Evolutionary conservation across 768 basidiomycete species (phyloP).

Genomic region (Serendipita indica): DNA sequence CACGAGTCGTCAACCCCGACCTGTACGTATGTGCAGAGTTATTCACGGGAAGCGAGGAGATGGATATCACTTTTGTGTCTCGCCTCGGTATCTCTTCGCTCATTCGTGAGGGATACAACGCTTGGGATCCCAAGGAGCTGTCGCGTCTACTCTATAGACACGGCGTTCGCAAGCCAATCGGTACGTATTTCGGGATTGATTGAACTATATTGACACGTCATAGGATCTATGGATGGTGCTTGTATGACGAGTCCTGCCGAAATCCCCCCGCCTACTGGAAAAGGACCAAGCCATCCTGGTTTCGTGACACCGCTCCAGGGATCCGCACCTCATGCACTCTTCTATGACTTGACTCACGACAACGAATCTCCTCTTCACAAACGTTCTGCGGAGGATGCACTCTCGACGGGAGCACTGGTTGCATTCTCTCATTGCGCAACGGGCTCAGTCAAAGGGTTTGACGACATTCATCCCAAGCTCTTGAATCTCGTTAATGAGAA

Average conservation of each 20-base stretch:
- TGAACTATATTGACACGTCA: neutral
- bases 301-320: conserved; percentile 70
- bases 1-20: conserved; percentile 74
- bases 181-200: conserved; percentile 26
- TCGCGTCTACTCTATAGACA: conserved; percentile 78
- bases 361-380: conserved; percentile 87
- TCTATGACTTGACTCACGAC: conserved; percentile 95
- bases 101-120: conserved; percentile 91
- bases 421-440: conserved; percentile 79
- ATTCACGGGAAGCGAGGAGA: conserved; percentile 91
- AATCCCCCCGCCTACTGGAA: conserved; percentile 66
- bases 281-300: conserved; percentile 60
- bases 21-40: conserved; percentile 96
- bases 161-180: conserved; percentile 88
- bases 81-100: conserved; percentile 86
- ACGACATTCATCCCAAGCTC: conserved; percentile 92
- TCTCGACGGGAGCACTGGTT: conserved; percentile 87
- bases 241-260: conserved; percentile 67
- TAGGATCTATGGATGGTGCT: conserved; percentile 86
- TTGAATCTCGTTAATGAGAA: conserved; percentile 78
- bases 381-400: conserved; percentile 83
- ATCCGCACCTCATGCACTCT: conserved; percentile 76
- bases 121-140: conserved; percentile 74
- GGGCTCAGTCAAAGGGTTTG: conserved; percentile 93
- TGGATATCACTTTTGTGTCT: conserved; percentile 82